Evolutionary conservation across 2,329 filamentous ascomycete genomes (phyloP).

Genomic region (Polychaeton citri): DNA sequence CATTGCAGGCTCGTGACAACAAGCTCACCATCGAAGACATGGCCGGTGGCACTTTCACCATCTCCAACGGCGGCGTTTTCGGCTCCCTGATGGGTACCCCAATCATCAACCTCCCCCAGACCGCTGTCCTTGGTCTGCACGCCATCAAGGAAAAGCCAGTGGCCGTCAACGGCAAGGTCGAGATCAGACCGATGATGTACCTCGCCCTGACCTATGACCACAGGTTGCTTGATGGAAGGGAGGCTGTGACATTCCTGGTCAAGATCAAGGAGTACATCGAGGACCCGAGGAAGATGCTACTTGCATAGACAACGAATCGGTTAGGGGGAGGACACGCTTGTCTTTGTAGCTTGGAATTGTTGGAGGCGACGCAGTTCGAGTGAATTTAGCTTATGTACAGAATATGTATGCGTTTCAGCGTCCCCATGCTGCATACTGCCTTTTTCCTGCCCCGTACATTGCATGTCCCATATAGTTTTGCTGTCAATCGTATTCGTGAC

Average conservation of each 20-base stretch:
- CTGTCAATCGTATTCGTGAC: too few species aligned
- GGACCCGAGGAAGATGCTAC: slow-evolving; percentile 82
- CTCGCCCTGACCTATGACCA: slow-evolving; percentile 96
- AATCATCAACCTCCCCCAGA: slow-evolving; percentile 95
- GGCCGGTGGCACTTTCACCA: slow-evolving; percentile 96
- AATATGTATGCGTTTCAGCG: too few species aligned
- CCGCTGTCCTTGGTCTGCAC: slow-evolving; percentile 79
- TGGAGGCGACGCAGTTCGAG: too few species aligned
- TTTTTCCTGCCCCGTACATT: too few species aligned
- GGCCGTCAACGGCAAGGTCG: slow-evolving; percentile 82
- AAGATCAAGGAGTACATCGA: slow-evolving; percentile 98
- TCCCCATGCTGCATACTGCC: too few species aligned
- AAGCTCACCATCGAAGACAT: slow-evolving; percentile 99
- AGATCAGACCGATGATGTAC: slow-evolving; percentile 99
- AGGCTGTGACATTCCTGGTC: slow-evolving; percentile 90
- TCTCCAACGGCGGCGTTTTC: slow-evolving; percentile 94
- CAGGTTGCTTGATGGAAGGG: slow-evolving; percentile 83
- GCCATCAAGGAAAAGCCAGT: slow-evolving; percentile 92
- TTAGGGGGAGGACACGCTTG: too few species aligned
- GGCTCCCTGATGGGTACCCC: slow-evolving; percentile 95
- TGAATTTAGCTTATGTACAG: too few species aligned
- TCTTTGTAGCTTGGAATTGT: too few species aligned
- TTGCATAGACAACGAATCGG: slow-evolving; percentile 32
- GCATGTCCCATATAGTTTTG: too few species aligned
- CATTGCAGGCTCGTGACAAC: slow-evolving; percentile 65